These are phyloP conservation scores for Panicum virgatum DNA, from an alignment of 202 grass and related monocot species.

Conservation along the genomic window DNA sequence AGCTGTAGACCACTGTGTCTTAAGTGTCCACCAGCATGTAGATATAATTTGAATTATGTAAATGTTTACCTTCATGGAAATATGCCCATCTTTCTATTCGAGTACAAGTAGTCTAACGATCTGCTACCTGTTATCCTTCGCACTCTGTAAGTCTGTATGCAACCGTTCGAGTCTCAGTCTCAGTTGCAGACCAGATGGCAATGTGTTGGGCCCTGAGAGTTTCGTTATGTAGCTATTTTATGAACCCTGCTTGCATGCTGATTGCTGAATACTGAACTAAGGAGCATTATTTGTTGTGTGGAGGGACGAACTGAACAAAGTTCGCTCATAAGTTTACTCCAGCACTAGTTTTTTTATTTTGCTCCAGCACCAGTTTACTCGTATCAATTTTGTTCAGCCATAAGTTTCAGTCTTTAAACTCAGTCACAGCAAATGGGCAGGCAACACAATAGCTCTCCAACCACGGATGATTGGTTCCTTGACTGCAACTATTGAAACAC, in stretches of 20 bases:
- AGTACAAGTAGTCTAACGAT: not conserved
- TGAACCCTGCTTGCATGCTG: not conserved
- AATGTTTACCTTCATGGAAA: slow-evolving; percentile 24
- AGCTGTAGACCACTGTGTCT: slow-evolving; percentile 14
- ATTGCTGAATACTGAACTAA: not conserved
- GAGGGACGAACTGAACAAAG: not conserved
- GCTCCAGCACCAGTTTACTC: not conserved
- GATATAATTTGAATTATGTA: slow-evolving; percentile 28
- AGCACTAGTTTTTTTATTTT: not conserved
- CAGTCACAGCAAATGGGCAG: not conserved
- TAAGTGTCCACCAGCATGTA: slow-evolving; percentile 20
- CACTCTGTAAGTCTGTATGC: not conserved
- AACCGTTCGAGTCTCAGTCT: not conserved
- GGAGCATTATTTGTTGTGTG: not conserved
- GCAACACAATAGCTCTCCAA: not conserved
- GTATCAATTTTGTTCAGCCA: not conserved
- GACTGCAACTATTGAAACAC: not conserved
- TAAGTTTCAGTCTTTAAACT: not conserved
- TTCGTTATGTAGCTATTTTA: not conserved
- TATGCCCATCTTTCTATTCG: slow-evolving; percentile 11
- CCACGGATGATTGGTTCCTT: not conserved
- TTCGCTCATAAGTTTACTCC: not conserved
- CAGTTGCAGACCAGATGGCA: not conserved
- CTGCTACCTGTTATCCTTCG: not conserved
- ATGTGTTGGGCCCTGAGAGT: not conserved